Evolutionary conservation across 345 rosid species (phyloP).

Genomic region (Crucihimalaya himalaica): DNA sequence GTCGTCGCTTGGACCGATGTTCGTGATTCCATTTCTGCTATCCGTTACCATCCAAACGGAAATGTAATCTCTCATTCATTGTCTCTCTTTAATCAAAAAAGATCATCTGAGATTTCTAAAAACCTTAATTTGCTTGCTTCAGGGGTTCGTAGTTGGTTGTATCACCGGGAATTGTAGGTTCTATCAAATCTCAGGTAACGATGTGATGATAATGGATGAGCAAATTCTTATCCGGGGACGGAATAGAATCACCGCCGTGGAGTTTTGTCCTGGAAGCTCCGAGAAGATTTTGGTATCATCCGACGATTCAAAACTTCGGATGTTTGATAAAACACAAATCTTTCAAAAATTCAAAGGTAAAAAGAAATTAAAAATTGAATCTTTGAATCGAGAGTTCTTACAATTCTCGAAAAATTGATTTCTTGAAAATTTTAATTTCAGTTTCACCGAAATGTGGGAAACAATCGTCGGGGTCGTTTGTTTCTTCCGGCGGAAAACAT

Average conservation of each 20-base stretch:
- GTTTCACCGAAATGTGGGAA: constrained; percentile 62
- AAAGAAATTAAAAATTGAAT: not conserved
- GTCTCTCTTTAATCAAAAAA: not conserved
- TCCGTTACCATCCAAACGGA: constrained; percentile 77
- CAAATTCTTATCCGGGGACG: constrained; percentile 51
- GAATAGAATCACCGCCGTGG: constrained; percentile 66
- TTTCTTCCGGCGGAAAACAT: constrained; percentile 65
- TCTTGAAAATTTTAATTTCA: not conserved
- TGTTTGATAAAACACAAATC: constrained; percentile 59
- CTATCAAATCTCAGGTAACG: constrained; percentile 62
- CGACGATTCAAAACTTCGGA: constrained; percentile 72
- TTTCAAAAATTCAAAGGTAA: constrained; percentile 73
- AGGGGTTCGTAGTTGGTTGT: constrained; percentile 80
- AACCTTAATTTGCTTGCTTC: constrained; percentile 25
- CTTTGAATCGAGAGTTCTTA: not conserved
- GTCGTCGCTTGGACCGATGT: constrained; percentile 84
- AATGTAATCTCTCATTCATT: constrained; percentile 45
- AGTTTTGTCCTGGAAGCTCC: constrained; percentile 59
- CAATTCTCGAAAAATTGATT: not conserved
- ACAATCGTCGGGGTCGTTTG: constrained; percentile 79
- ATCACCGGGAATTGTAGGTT: constrained; percentile 70
- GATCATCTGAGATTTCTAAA: not conserved
- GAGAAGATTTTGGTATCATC: constrained; percentile 67
- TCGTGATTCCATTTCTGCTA: constrained; percentile 65
- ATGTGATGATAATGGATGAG: constrained; percentile 54